Conservation (phyloP, 805 yeast species). For the Candida peoriensis region DNA sequence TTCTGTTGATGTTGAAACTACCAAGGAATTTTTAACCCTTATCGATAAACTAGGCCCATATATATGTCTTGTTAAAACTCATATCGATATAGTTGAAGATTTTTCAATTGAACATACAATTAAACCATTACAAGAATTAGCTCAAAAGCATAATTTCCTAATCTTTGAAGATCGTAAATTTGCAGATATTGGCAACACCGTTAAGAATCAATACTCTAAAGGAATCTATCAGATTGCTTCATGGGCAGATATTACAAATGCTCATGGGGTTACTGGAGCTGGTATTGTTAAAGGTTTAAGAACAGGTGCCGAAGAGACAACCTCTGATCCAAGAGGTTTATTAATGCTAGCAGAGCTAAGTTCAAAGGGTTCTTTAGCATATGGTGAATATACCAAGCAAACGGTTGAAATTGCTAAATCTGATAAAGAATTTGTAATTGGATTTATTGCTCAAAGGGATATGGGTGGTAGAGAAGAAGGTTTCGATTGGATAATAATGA, state of each 20-base stretch:
- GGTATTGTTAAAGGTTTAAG: slow-evolving; percentile 88
- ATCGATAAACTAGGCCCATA: slow-evolving; percentile 85
- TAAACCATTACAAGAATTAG: slow-evolving; percentile 62
- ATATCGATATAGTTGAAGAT: slow-evolving; percentile 88
- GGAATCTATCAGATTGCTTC: slow-evolving; percentile 85
- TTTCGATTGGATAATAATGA: slow-evolving; percentile 93
- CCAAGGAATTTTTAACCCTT: slow-evolving; percentile 65
- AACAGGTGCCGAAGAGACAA: slow-evolving; percentile 65
- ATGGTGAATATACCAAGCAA: slow-evolving; percentile 81
- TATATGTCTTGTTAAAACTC: slow-evolving; percentile 90
- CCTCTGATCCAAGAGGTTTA: slow-evolving; percentile 79
- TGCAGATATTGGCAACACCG: slow-evolving; percentile 98
- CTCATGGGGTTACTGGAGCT: slow-evolving; percentile 95
- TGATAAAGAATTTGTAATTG: slow-evolving; percentile 88
- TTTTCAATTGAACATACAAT: slow-evolving; percentile 79
- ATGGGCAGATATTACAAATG: slow-evolving; percentile 97
- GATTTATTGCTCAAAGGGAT: slow-evolving; percentile 89
- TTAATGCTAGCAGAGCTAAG: slow-evolving; percentile 95
- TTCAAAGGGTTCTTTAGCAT: slow-evolving; percentile 88
- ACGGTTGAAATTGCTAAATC: slow-evolving; percentile 88
- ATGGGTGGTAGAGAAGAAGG: slow-evolving; percentile 83
- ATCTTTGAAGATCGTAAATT: slow-evolving; percentile 97
- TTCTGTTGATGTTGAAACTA: slow-evolving; percentile 83
- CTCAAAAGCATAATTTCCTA: slow-evolving; percentile 80
- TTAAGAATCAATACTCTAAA: slow-evolving; percentile 85